A percentile compares a stretch with the other conserved stretches of the same genome.
phyloP scores from a whole-genome alignment of 2,329 filamentous ascomycete genomes.

The Aspergillus oerlinghausenensis region DNA sequence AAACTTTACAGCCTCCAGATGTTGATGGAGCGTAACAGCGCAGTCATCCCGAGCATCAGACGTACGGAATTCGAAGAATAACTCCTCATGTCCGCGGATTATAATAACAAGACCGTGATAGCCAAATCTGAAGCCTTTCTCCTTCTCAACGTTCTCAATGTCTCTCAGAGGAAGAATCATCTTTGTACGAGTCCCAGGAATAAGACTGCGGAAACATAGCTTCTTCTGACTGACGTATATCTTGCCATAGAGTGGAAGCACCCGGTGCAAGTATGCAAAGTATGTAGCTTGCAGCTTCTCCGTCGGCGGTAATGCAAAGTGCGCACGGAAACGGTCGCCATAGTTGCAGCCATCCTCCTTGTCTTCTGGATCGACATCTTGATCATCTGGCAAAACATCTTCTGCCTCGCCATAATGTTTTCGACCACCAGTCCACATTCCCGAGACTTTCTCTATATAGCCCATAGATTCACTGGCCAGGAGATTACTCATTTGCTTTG shows the following conservation, averaged over 20 bases:
- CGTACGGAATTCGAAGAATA: slow-evolving; percentile 90
- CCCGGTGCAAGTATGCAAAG: slow-evolving; percentile 85
- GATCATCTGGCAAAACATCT: slow-evolving; percentile 62
- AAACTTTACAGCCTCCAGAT: slow-evolving; percentile 67
- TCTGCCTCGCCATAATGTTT: slow-evolving; percentile 81
- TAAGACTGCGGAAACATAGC: slow-evolving; percentile 88
- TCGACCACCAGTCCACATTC: slow-evolving; percentile 90
- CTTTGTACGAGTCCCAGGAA: slow-evolving; percentile 87
- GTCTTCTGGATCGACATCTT: slow-evolving; percentile 52
- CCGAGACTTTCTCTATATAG: slow-evolving; percentile 93
- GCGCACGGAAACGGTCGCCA: slow-evolving; percentile 70
- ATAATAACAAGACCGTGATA: slow-evolving; percentile 90
- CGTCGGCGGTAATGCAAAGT: slow-evolving; percentile 81
- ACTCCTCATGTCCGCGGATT: slow-evolving; percentile 87
- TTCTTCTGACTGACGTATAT: slow-evolving; percentile 85
- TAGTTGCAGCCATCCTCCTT: slow-evolving; percentile 51
- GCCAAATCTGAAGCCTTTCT: slow-evolving; percentile 88
- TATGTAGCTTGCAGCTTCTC: slow-evolving; percentile 86
- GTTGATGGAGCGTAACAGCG: slow-evolving; percentile 71
- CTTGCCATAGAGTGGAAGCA: slow-evolving; percentile 90
- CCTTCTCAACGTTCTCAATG: slow-evolving; percentile 88
- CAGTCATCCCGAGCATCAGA: slow-evolving; percentile 82
- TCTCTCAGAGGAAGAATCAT: slow-evolving; percentile 86
- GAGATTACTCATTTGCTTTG: slow-evolving; percentile 74
- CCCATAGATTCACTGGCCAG: slow-evolving; percentile 90